phyloP scores from a whole-genome alignment of 768 basidiomycete species.

The Kwoniella dejecticola region DNA sequence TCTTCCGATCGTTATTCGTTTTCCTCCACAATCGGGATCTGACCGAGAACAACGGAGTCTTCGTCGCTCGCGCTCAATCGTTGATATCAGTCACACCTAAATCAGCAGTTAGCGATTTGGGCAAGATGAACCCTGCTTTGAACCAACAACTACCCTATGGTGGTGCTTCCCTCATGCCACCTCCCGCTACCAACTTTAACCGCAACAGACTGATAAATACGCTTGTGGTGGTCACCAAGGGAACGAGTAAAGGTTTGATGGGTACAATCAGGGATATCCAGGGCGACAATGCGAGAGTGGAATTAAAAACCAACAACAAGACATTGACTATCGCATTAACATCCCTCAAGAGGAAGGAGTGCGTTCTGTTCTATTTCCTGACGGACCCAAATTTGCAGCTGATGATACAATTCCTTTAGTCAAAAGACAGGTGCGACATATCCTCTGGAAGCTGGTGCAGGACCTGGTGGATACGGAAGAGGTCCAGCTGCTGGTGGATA shows the following conservation, averaged over 20 bases:
- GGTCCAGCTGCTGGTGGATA: slow-evolving; percentile 32
- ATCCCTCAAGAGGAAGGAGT: slow-evolving; percentile 74
- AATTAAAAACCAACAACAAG: slow-evolving; percentile 85
- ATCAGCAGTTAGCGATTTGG: slow-evolving; percentile 71
- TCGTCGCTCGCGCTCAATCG: slow-evolving; percentile 82
- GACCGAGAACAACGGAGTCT: slow-evolving; percentile 87
- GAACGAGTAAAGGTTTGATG: slow-evolving; percentile 83
- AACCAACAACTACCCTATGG: slow-evolving; percentile 47
- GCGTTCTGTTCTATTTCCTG: too few species aligned
- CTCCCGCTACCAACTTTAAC: slow-evolving; percentile 34
- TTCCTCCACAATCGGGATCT: slow-evolving; percentile 93
- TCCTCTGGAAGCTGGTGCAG: slow-evolving; percentile 40
- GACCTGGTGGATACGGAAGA: slow-evolving; percentile 16
- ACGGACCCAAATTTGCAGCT: too few species aligned
- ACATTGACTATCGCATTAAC: slow-evolving; percentile 81
- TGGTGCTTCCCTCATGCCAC: slow-evolving; percentile 46
- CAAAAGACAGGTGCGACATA: slow-evolving; percentile 41
- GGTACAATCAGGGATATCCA: slow-evolving; percentile 95
- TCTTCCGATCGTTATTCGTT: slow-evolving; percentile 88
- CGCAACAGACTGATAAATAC: slow-evolving; percentile 72
- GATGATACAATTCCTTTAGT: slow-evolving; percentile 15
- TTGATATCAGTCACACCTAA: slow-evolving; percentile 85
- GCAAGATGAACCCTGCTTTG: slow-evolving; percentile 87
- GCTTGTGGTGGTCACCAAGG: slow-evolving; percentile 77
- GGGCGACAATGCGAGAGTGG: slow-evolving; percentile 80